Evolutionary conservation across 2,329 filamentous ascomycete species (phyloP).

Genomic region (Penicillium olsonii): DNA sequence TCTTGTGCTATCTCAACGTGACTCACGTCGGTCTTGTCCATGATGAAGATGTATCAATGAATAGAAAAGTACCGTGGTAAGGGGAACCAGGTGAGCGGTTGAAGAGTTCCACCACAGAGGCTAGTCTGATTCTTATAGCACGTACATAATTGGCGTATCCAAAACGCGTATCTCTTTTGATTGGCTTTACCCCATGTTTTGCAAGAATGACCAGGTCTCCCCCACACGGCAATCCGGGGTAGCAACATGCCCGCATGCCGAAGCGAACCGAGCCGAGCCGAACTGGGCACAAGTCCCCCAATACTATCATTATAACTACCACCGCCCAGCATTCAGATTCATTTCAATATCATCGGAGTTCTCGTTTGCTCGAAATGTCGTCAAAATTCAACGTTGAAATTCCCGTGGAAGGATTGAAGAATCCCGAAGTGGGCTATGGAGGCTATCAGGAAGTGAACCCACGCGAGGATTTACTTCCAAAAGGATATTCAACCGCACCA

Average conservation of each 20-base stretch:
- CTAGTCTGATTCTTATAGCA: not conserved
- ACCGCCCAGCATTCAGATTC: too few species aligned
- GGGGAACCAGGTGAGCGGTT: not conserved
- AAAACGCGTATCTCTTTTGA: not conserved
- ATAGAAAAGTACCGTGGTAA: not conserved
- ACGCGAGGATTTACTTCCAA: conserved; percentile 37
- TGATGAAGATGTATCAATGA: not conserved
- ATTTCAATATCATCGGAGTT: too few species aligned
- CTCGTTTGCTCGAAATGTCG: not conserved
- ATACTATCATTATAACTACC: not conserved
- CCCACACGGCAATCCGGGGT: conserved; percentile 7
- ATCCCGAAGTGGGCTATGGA: conserved; percentile 1
- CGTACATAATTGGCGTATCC: not conserved
- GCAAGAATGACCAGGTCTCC: not conserved
- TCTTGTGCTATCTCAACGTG: conserved; percentile 5
- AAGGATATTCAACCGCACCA: conserved; percentile 39
- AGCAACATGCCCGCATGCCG: conserved; percentile 1
- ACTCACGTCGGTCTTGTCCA: conserved; percentile 13
- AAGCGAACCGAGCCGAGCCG: conserved; percentile 17
- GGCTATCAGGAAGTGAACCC: not conserved
- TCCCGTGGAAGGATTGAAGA: conserved; percentile 7
- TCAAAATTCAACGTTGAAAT: conserved; percentile 13
- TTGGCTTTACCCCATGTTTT: conserved; percentile 1
- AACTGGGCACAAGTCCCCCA: too few species aligned
- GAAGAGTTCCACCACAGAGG: not conserved